A percentile compares a stretch with the other conserved stretches of the same genome.
These are phyloP conservation scores for Phylloporus sp. DNA, from an alignment of 768 basidiomycete species.

Conservation along the genomic window DNA sequence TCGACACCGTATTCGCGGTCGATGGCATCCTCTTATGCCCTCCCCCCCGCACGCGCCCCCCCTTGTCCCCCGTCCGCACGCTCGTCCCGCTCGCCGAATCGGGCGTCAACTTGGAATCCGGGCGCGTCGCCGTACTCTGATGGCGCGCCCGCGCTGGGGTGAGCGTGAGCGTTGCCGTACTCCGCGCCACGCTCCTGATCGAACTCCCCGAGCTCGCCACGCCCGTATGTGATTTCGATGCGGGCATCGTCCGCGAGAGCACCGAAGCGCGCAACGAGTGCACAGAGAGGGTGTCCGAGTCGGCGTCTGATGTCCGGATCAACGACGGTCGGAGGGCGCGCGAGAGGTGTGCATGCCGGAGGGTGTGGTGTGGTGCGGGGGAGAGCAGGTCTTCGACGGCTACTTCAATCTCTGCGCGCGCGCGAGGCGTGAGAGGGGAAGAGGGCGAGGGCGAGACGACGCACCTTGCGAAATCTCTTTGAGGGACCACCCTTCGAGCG, in stretches of 20 bases:
- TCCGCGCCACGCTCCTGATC: conserved; percentile 43
- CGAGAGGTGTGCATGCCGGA: conserved; percentile 25
- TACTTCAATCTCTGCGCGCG: conserved; percentile 67
- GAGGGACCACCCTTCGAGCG: conserved; percentile 80
- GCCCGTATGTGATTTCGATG: conserved; percentile 18
- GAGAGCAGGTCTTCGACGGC: conserved; percentile 67
- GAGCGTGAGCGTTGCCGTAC: conserved; percentile 28
- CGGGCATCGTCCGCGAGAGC: conserved; percentile 31
- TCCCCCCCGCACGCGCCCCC: conserved; percentile 9
- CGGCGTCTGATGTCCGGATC: conserved; percentile 28
- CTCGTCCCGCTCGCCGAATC: conserved; percentile 29
- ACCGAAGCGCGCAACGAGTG: conserved; percentile 45
- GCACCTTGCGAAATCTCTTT: conserved; percentile 63
- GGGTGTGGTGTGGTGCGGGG: conserved; percentile 32
- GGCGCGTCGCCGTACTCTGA: conserved; percentile 24
- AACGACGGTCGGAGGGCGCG: conserved; percentile 26
- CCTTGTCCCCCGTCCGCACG: conserved; percentile 25
- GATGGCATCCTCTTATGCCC: conserved; percentile 25
- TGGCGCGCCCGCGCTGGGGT: conserved; percentile 18
- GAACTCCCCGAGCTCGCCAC: conserved; percentile 33
- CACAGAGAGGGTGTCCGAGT: conserved; percentile 39
- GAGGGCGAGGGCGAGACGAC: no score
- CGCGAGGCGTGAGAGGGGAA: no score
- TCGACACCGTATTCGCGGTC: no score
- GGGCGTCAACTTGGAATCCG: conserved; percentile 69